Evolutionary conservation across 1,139 yeast species (phyloP).

Genomic region (Debaryomyces nepalensis): DNA sequence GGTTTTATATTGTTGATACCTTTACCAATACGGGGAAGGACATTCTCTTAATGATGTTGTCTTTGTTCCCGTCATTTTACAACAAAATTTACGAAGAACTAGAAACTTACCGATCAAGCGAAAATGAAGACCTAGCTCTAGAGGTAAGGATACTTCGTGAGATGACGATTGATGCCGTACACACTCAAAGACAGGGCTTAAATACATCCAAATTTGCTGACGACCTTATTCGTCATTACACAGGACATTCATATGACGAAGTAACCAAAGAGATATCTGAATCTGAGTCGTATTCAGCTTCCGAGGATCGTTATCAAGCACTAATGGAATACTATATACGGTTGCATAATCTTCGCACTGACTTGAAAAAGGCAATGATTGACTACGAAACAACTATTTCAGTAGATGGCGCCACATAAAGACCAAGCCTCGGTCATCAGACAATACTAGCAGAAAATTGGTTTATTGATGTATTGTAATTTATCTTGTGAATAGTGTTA

Average conservation of each 20-base stretch:
- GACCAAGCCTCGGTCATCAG: too few relatives aligned
- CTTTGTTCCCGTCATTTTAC: conserved; percentile 28
- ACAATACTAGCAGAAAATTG: too few relatives aligned
- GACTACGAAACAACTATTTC: conserved; percentile 1
- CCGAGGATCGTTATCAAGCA: conserved; percentile 5
- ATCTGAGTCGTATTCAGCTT: background rate
- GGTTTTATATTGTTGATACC: conserved; percentile 19
- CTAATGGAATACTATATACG: conserved; percentile 8
- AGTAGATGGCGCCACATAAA: background rate
- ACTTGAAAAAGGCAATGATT: conserved; percentile 1
- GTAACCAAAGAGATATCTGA: conserved; percentile 1
- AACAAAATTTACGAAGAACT: conserved; percentile 19
- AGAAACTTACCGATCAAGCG: conserved; percentile 25
- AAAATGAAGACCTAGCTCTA: conserved; percentile 23
- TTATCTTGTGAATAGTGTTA: too few relatives aligned
- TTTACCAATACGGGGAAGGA: conserved; percentile 27
- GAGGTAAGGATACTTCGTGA: conserved; percentile 6
- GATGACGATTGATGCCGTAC: conserved; percentile 7
- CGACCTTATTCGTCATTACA: conserved; percentile 3
- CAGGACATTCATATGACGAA: conserved; percentile 1
- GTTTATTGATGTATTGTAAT: too few relatives aligned
- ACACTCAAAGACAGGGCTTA: background rate
- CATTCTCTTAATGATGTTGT: conserved; percentile 23
- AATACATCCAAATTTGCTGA: background rate
- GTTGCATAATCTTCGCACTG: conserved; percentile 8